phyloP scores from a whole-genome alignment of 441 rosid species.

The Pelargonium fulgidum region DNA sequence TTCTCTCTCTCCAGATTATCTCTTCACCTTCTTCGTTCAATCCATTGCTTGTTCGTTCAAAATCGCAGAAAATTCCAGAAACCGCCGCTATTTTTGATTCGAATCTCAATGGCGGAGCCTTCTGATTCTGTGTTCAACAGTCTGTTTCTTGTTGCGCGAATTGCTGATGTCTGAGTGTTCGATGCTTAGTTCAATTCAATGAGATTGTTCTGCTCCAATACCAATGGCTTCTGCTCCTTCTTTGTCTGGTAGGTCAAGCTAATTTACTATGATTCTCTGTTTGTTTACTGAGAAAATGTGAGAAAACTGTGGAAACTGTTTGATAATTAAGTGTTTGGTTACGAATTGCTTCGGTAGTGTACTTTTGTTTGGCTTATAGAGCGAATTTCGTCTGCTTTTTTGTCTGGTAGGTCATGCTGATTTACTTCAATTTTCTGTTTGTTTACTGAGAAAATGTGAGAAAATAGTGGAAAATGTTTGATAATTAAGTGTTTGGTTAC shows the following conservation, averaged over 20 bases:
- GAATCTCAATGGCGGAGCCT: slow-evolving; percentile 14
- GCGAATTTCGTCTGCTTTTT: slow-evolving; percentile 52
- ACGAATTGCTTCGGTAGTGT: slow-evolving; percentile 30
- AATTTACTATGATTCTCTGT: not conserved
- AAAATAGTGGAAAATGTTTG: slow-evolving; percentile 4
- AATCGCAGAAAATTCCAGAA: not conserved
- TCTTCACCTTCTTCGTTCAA: slow-evolving; percentile 32
- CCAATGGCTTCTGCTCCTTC: slow-evolving; percentile 75
- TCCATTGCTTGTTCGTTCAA: slow-evolving; percentile 28
- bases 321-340: slow-evolving; percentile 38
- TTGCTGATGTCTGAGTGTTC: slow-evolving; percentile 11
- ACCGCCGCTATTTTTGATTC: not conserved
- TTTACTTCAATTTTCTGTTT: not conserved
- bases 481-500: slow-evolving; percentile 43
- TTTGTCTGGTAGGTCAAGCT: slow-evolving; percentile 35
- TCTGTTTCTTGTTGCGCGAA: slow-evolving; percentile 16
- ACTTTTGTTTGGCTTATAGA: slow-evolving; percentile 31
- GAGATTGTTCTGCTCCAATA: slow-evolving; percentile 31
- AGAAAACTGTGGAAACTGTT: not conserved
- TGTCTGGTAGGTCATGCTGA: slow-evolving; percentile 32
- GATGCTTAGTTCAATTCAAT: slow-evolving; percentile 43
- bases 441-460: not conserved
- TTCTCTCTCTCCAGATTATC: slow-evolving; percentile 36
- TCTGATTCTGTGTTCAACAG: slow-evolving; percentile 15
- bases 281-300: not conserved